Conservation (phyloP, 2,329 filamentous ascomycete species). For the Diatrype stigma region DNA sequence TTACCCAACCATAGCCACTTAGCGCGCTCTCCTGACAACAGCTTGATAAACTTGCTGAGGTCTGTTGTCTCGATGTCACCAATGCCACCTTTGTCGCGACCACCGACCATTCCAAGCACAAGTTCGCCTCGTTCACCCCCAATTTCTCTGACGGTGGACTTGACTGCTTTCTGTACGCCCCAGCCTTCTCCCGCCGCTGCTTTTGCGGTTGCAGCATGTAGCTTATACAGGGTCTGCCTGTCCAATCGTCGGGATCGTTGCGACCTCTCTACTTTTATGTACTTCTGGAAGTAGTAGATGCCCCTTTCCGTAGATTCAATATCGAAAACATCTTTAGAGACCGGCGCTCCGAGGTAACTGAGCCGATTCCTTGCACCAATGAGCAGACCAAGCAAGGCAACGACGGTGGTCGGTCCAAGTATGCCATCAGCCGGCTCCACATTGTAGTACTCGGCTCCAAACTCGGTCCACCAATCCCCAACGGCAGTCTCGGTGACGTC, state of each 20-base stretch:
- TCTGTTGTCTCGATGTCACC: slow-evolving; percentile 90
- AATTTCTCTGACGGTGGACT: slow-evolving; percentile 90
- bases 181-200: slow-evolving; percentile 85
- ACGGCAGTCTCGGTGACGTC: slow-evolving; percentile 89
- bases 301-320: slow-evolving; percentile 76
- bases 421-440: slow-evolving; percentile 91
- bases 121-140: slow-evolving; percentile 92
- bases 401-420: slow-evolving; percentile 85
- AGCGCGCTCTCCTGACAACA: slow-evolving; percentile 74
- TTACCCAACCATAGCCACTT: slow-evolving; percentile 98
- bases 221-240: slow-evolving; percentile 71
- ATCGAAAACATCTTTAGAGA: slow-evolving; percentile 90
- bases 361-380: slow-evolving; percentile 88
- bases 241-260: slow-evolving; percentile 76
- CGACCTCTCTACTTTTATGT: slow-evolving; percentile 73
- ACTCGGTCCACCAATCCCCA: slow-evolving; percentile 93
- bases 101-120: slow-evolving; percentile 89
- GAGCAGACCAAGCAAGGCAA: slow-evolving; percentile 79
- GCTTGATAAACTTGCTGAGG: slow-evolving; percentile 74
- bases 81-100: slow-evolving; percentile 82
- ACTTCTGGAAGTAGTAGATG: slow-evolving; percentile 85
- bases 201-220: slow-evolving; percentile 84
- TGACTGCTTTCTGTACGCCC: slow-evolving; percentile 90
- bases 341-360: slow-evolving; percentile 76
- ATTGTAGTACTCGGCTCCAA: slow-evolving; percentile 88